Evolutionary conservation across 495 filamentous ascomycete genomes (phyloP).

Genomic region (Hypoxylon trugodes): DNA sequence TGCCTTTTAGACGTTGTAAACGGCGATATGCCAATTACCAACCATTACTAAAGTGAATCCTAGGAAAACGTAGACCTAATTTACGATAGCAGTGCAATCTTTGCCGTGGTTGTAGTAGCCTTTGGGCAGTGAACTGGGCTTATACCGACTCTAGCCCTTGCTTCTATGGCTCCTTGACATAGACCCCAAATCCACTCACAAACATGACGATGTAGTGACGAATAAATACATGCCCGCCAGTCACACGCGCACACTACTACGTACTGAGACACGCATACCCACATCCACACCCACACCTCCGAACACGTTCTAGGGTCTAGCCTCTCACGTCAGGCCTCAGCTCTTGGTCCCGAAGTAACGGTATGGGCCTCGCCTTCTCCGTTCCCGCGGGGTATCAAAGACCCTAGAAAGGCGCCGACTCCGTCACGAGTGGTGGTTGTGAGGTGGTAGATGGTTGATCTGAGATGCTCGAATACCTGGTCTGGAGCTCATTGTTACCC

Average conservation of each 20-base stretch:
- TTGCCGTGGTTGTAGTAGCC: too few relatives aligned
- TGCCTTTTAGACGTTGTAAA: too few relatives aligned
- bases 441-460: too few relatives aligned
- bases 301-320: neutral
- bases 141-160: too few relatives aligned
- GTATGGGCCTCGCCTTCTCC: neutral
- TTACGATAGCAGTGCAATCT: too few relatives aligned
- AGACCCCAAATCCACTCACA: too few relatives aligned
- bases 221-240: constrained; percentile 5
- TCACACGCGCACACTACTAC: constrained; percentile 12
- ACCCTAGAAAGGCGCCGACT: constrained; percentile 11
- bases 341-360: constrained; percentile 7
- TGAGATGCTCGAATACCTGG: neutral
- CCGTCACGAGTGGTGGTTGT: constrained; percentile 2
- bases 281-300: neutral
- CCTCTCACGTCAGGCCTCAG: neutral
- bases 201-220: too few relatives aligned
- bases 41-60: too few relatives aligned
- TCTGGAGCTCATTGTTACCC: constrained; percentile 22
- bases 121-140: too few relatives aligned
- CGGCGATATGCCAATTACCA: too few relatives aligned
- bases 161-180: too few relatives aligned
- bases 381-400: neutral
- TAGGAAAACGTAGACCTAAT: too few relatives aligned
- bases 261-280: neutral